Evolutionary conservation across 1,284 basidiomycete genomes (phyloP).

Genomic region (Rhodotorula sp.): DNA sequence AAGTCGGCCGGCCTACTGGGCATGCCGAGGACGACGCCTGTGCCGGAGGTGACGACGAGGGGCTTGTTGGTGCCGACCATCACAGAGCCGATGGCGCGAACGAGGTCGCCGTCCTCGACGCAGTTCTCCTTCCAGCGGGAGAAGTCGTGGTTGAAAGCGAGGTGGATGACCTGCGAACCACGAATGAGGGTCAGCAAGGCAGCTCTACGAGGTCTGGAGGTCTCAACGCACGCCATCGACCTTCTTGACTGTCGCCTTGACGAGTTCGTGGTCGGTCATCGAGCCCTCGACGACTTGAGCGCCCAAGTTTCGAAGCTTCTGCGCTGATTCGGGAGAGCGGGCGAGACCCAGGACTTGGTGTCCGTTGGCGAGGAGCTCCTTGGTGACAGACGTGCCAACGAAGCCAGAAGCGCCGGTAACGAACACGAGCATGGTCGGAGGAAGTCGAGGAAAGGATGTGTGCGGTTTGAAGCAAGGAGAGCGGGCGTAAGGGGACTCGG

Average conservation of each 20-base stretch:
- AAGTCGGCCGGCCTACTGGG: neutral
- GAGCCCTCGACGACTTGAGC: conserved; percentile 35
- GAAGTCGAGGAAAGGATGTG: too few relatives aligned
- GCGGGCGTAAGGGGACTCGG: too few relatives aligned
- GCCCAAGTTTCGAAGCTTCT: conserved; percentile 35
- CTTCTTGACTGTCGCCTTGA: conserved; percentile 35
- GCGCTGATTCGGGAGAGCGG: conserved; percentile 38
- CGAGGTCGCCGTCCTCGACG: conserved; percentile 31
- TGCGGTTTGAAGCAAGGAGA: too few relatives aligned
- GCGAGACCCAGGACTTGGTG: conserved; percentile 44
- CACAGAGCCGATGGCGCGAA: conserved; percentile 33
- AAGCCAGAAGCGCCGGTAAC: conserved; percentile 46
- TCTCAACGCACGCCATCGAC: conserved; percentile 38
- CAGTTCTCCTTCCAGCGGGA: conserved; percentile 21
- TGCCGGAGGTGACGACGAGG: conserved; percentile 36
- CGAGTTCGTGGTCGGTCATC: conserved; percentile 40
- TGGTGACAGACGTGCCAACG: conserved; percentile 41
- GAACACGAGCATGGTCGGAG: conserved; percentile 43
- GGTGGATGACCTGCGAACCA: conserved; percentile 39
- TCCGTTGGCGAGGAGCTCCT: conserved; percentile 40
- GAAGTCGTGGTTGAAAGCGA: conserved; percentile 45
- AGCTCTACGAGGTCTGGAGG: neutral
- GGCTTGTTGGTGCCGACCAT: conserved; percentile 40
- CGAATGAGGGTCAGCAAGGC: too few relatives aligned
- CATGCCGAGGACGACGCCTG: neutral